Base-by-base conservation (phyloP, 805 yeast species). In the Saturnispora gosingensis region DNA sequence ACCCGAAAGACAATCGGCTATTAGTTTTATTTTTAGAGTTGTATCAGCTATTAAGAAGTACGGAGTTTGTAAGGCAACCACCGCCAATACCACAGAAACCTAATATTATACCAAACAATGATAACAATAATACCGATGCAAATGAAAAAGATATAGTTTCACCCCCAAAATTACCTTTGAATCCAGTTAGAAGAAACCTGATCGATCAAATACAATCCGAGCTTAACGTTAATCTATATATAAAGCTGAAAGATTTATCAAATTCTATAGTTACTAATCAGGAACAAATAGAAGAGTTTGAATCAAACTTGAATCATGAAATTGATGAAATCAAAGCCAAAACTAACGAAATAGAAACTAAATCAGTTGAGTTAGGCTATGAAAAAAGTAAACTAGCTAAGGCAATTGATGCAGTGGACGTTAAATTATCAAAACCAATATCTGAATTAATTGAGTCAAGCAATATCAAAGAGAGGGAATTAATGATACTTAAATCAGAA, bases 11-110 rank as follows among this genome's bases (percentile, higher is more conserved):
- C 4, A 65, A 64, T 54, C 51, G 70, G 32, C 46, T 67, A 10
- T 53, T 67, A 50, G 51, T 50, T 25, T 52, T 69, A 27, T 15
- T 61, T 4, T 45, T 56, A 20, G 45, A 56, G 11, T 44, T 67
- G 5, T 16, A 46, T 32, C 30, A 30, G 25, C 25, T 46, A 10
- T 18, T 46, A 13, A 36, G 34, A 20, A 8, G 24, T n/a, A 27
- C 7, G 18, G 36, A 25, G 25, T 35, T 42, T 18, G 47, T 49
- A 6, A 28, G 20, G 28, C 15, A 27, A 10, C 55, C 58, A 9
- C 60, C 67, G 4, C 67, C 67, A 25, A 51, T 65, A 25, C 69
- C 68, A 10, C 60, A 64, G 1, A 63, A 66, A 43, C 68, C 69
- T 6, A 58, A 57, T 34, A 13, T 40, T 8, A 15, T 13, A 40